These are phyloP conservation scores for Mucor plumbeus DNA, from an alignment of 371 early-diverging fungal species.

Conservation along the genomic window DNA sequence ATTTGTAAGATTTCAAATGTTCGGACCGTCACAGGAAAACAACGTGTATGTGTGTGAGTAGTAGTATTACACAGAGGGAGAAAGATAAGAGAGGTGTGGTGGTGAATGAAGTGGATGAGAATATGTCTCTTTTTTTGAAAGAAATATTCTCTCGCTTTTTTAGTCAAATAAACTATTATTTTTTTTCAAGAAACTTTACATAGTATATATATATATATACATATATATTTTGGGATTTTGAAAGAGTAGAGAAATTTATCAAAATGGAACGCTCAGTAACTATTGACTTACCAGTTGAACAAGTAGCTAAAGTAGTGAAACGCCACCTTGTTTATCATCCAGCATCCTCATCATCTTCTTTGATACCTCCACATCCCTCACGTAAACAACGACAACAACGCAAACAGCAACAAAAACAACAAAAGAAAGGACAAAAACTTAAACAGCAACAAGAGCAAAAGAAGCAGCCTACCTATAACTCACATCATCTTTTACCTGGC, in stretches of 20 bases:
- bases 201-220: neutral
- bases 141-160: no score
- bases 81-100: no score
- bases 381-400: constrained; percentile 31
- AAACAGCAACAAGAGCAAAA: constrained; percentile 35
- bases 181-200: no score
- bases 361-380: constrained; percentile 35
- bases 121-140: no score
- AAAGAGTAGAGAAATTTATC: neutral
- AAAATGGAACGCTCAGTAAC: constrained; percentile 51
- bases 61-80: no score
- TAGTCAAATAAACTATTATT: no score
- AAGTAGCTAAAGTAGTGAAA: constrained; percentile 74
- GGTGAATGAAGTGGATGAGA: no score
- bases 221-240: neutral
- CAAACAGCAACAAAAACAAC: constrained; percentile 38
- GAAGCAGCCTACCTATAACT: constrained; percentile 35
- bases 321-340: constrained; percentile 71
- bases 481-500: constrained; percentile 61
- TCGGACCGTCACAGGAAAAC: neutral
- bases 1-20: no score
- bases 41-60: neutral
- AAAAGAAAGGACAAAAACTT: constrained; percentile 18
- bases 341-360: constrained; percentile 36
- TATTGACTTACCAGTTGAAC: constrained; percentile 69